phyloP scores from a whole-genome alignment of 225 moss, liverwort and hornwort species.

The Pleurozium schreberi region DNA sequence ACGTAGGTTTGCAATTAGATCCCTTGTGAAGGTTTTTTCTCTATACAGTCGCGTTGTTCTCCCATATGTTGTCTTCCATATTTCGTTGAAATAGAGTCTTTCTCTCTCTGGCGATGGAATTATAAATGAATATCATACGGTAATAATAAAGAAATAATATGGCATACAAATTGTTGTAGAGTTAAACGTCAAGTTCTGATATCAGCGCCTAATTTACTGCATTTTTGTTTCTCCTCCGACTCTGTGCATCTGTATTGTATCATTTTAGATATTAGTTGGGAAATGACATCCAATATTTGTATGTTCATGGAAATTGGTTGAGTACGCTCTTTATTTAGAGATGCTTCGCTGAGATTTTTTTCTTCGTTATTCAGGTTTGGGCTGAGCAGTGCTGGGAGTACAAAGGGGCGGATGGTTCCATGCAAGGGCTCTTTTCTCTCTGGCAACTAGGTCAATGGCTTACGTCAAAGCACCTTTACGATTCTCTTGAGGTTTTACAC shows the following conservation, averaged over 20 bases:
- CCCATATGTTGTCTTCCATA: neutral
- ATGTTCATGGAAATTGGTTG: neutral
- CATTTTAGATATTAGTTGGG: neutral
- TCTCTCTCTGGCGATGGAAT: neutral
- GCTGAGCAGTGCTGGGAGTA: slow-evolving; percentile 37
- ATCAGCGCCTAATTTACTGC: neutral
- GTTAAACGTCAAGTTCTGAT: neutral
- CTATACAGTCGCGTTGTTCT: neutral
- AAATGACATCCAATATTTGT: neutral
- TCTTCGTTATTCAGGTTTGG: slow-evolving; percentile 18
- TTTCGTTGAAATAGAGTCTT: neutral
- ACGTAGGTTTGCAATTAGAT: neutral
- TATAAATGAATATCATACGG: neutral
- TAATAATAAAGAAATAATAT: neutral
- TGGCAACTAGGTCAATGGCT: slow-evolving; percentile 44
- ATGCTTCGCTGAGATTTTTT: neutral
- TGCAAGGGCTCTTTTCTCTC: slow-evolving; percentile 35
- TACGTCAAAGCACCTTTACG: slow-evolving; percentile 23
- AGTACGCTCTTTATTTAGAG: neutral
- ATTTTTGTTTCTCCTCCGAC: neutral
- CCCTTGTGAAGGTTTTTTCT: neutral
- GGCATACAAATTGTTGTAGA: neutral
- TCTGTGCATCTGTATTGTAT: neutral
- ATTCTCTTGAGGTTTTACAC: slow-evolving; percentile 17
- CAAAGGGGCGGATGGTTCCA: slow-evolving; percentile 29